Base-by-base conservation (phyloP, 1,139 yeast species). In the Kluyveromyces sp. region DNA sequence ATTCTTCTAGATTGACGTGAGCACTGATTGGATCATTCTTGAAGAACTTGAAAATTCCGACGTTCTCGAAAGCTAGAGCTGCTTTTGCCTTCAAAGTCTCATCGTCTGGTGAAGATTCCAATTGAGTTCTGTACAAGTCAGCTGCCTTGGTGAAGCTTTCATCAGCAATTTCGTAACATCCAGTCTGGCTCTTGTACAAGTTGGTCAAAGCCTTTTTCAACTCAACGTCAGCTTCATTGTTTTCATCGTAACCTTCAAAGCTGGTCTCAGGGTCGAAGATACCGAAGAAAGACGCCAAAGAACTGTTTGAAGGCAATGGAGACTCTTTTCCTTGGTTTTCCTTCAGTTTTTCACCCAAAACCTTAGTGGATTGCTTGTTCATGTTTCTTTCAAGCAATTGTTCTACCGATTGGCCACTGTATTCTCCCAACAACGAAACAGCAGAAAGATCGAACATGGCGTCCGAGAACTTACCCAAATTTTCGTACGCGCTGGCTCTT, bases 381-480 rank as follows among this genome's bases (percentile, higher is more conserved):
- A 92, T 75, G 38, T 86, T 88, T 65, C 96, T 79, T 70, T 94
- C 97, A 59, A 94, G 79, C 46, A 85, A 78, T 52, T 78, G 75
- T 65, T 88, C 95, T 47, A 85, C 76, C 29, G 85, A 73, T 58
- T 80, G 81, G 64, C 85, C 86, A 58, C 78, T 78, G 68, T 86
- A 83, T 45, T 87, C 88, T 37, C 88, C 88, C 60, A 75, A 77
- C 51, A 83, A 73, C 33, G 89, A 78, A 60, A 83, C 71, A 3
- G 95, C 89, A 46, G 97, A 89, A 65, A 86, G 77, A 66, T 94
- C 98, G 64, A 83, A 80, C 78, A 88, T 80, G 43, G 98, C 92
- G 47, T 89, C 95, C 44, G 80, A 76, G 66, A 77, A 87, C 52
- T 75, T 71, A 55, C 80, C 95, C 53, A 86, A 66, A 53, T 77